Evolutionary conservation across 1,284 basidiomycete species (phyloP), one percentile per base, ranked within the genome.

Genomic region (Ganoderma lucidum): DNA sequence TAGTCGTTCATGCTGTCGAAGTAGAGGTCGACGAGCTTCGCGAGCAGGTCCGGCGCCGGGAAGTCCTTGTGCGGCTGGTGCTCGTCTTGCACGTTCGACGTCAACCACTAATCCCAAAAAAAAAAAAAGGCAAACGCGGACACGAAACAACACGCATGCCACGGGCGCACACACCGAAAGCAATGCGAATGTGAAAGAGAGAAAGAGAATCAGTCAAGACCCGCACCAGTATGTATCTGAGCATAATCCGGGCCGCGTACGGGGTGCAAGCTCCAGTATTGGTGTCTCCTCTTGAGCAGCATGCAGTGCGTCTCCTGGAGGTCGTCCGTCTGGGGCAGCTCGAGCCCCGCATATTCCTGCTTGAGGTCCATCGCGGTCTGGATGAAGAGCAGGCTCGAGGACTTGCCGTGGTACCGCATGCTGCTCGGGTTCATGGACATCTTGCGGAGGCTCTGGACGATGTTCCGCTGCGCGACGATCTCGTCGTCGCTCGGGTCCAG

Each of bases 1-100:
- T 89, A 85, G 2, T 80, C 75, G 77, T 96, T 94, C 73, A 88
- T 78, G 61, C 88, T 77, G 0, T 75, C 73, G 76, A 96, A 97
- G 77, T 91, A 96, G 9, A 88, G 81, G 32, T 91, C 86, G 71
- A 96, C 83, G 37, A 97, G 86, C 0, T 75, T 75, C 1, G 76
- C 73, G 15, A 91, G 85, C 9, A 97, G 83, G 68, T 94, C 93
- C 0, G 82, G 76, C 0, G 87, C 85, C 0, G 93, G 93, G 72
- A 90, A 93, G 23, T 75, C 71, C 68, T 81, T 80, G 61, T 78
- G 77, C n/a, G 79, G 75, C 19, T 69, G 66, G 44, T 79, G 78
- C 51, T 74, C 74, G 65, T 78, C 73, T 58, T 77, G 75, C 28
- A 81, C 70, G 30, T 76, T 76, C 32, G 78, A 73, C 63, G 79